A percentile compares a stretch with the other conserved stretches of the same genome.
These are phyloP conservation scores for Microthlaspi erraticum DNA, from an alignment of 345 rosid species.

Conservation along the genomic window DNA sequence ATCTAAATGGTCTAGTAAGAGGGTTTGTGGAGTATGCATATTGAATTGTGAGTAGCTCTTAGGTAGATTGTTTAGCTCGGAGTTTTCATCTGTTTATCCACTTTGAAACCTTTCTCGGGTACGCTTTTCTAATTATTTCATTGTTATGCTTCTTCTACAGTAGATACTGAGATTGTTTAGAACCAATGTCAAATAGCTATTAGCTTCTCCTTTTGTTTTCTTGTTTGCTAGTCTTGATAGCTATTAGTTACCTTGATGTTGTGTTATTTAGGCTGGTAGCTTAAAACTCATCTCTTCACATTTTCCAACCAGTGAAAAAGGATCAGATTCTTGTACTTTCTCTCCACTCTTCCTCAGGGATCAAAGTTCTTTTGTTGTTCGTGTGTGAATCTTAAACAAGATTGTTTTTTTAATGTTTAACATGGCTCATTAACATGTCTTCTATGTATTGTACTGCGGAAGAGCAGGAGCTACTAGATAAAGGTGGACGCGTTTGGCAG, in stretches of 20 bases:
- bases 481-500: conserved; percentile 18
- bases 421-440: conserved; percentile 10
- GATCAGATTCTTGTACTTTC: conserved; percentile 17
- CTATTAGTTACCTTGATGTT: conserved; percentile 1
- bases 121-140: not conserved
- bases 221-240: conserved; percentile 9
- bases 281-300: conserved; percentile 1
- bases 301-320: conserved; percentile 3
- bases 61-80: conserved; percentile 14
- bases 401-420: not conserved
- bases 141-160: conserved; percentile 16
- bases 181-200: not conserved
- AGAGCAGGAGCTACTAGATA: conserved; percentile 21
- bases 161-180: not conserved
- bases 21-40: conserved; percentile 3
- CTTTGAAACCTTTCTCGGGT: not conserved
- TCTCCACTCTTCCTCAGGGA: conserved; percentile 12
- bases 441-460: conserved; percentile 29
- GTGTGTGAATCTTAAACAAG: conserved; percentile 9
- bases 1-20: conserved; percentile 10
- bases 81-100: conserved; percentile 6
- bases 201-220: no score
- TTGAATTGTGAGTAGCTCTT: conserved; percentile 10
- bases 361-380: conserved; percentile 14
- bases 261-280: conserved; percentile 1